Conservation (phyloP, 169 alveolate genomes). For the Plasmodium ovale region DNA sequence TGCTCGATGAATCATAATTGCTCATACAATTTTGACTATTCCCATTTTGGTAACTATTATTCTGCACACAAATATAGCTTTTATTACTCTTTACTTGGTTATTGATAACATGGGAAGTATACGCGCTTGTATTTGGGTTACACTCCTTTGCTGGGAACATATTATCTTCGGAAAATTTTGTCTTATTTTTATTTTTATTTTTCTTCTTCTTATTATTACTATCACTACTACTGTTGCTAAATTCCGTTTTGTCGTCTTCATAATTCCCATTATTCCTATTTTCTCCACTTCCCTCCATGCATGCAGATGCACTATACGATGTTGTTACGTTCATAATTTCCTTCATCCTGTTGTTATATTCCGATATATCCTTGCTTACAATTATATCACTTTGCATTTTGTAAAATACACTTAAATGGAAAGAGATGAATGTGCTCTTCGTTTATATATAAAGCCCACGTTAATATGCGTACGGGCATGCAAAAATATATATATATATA, state of each 20-base stretch:
- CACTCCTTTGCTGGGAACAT: not conserved
- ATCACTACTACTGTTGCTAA: conserved; percentile 6
- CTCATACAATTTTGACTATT: no score
- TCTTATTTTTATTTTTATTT: not conserved
- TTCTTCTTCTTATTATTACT: not conserved
- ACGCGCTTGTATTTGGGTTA: not conserved
- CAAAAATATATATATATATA: not conserved
- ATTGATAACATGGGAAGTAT: no score
- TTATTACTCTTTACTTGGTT: no score
- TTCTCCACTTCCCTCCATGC: not conserved
- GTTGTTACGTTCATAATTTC: conserved; percentile 6
- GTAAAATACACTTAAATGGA: no score
- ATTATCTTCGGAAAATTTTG: not conserved
- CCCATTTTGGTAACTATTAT: no score
- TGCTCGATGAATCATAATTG: no score
- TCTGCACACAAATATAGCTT: no score
- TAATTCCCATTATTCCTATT: not conserved
- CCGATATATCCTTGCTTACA: conserved; percentile 20
- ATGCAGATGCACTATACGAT: conserved; percentile 4
- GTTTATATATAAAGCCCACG: no score
- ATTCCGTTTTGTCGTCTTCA: not conserved
- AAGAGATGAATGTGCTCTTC: no score
- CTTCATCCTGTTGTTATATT: conserved; percentile 17
- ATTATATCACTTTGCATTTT: conserved; percentile 38
- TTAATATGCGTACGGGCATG: no score